Evolutionary conservation across 2,329 filamentous ascomycete species (phyloP), one percentile per base, ranked within the genome.

Genomic region (Colletotrichum horii): DNA sequence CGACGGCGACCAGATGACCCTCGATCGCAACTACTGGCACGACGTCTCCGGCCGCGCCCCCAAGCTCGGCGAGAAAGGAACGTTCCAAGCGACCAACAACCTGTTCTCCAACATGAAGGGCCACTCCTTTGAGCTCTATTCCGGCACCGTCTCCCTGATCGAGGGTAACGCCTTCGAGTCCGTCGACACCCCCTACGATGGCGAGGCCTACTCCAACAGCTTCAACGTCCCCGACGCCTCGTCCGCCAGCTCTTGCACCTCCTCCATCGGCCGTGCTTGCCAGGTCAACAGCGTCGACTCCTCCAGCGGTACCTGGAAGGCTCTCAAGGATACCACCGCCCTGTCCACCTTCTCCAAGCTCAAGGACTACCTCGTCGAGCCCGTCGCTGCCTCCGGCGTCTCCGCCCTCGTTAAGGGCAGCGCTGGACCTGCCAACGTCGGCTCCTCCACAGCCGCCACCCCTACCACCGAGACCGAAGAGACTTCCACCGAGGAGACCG

Each of bases 71-170:
- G 26, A 32, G 66, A 78, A 66, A 28, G 77, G 77, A 9, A 77
- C 76, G 22, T 79, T 82, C 75, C 79, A 82, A 16, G 79, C 78
- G 16, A 70, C 74, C 77, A 82, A 82, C 78, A 81, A 82, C 78
- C 77, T 76, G 55, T 82, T 82, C 66, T 77, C 74, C 48, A 80
- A 79, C 70, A 81, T 81, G 78, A 75, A 79, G 30, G 80, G 80
- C 28, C 90, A 91, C 80, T 89, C 87, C 22, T 85, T 87, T 16
- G 90, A 92, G 83, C 90, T 83, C 71, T 83, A 89, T 78, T 87
- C 80, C 14, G 79, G 83, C 36, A 77, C 76, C 6, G 77, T 72
- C 1, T 78, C 79, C 1, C 77, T 82, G 7, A 71, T 82, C 2
- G 80, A 82, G 75, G 80, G 80, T 19, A 82, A 82, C 28, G 77